Conservation (phyloP, 345 rosid genomes). For the Raphanus raphanistrum region DNA sequence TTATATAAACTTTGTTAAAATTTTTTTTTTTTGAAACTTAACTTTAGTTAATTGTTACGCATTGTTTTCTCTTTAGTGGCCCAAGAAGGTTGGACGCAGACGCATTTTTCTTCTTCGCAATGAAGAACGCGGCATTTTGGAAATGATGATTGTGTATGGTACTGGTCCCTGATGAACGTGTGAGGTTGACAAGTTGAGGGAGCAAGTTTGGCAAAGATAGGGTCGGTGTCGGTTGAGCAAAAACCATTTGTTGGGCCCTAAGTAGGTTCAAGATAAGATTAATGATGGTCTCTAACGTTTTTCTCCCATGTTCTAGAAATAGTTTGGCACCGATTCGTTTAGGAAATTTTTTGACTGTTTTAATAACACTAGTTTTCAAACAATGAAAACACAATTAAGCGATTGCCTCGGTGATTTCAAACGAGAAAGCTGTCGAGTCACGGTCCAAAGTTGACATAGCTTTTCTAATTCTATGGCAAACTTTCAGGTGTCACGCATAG, state of each 20-base stretch:
- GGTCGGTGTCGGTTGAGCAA: slow-evolving; percentile 27
- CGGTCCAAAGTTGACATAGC: background rate
- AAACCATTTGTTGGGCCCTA: slow-evolving; percentile 23
- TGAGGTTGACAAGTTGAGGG: slow-evolving; percentile 10
- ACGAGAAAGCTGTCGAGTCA: background rate
- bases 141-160: background rate
- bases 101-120: background rate
- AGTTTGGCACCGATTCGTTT: background rate
- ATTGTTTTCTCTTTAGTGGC: background rate
- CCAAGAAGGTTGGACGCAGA: background rate
- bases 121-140: background rate
- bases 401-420: background rate
- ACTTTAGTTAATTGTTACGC: background rate
- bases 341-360: background rate
- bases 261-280: slow-evolving; percentile 9
- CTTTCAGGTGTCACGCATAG: background rate
- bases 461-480: background rate
- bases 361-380: background rate
- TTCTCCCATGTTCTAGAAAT: background rate
- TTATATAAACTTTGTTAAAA: background rate
- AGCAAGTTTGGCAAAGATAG: slow-evolving; percentile 9
- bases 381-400: background rate
- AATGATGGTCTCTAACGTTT: background rate
- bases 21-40: no score
- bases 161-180: slow-evolving; percentile 5